Evolutionary conservation across 257 asterid genomes (phyloP).

Genomic region (Scutellaria galericulata): DNA sequence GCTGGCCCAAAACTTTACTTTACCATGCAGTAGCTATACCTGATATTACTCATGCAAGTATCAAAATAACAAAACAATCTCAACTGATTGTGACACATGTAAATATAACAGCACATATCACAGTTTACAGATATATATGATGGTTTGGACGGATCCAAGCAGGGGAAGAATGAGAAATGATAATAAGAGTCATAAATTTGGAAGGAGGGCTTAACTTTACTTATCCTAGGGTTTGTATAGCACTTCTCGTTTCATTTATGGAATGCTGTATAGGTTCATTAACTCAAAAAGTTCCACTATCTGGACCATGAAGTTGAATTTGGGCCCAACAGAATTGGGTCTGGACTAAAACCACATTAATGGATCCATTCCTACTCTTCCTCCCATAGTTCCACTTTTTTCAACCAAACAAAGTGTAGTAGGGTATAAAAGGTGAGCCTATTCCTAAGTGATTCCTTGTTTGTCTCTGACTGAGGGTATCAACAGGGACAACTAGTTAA

Average conservation of each 20-base stretch:
- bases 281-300: not conserved
- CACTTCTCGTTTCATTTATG: not conserved
- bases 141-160: conserved; percentile 5
- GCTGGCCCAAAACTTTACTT: conserved; percentile 11
- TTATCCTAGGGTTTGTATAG: not conserved
- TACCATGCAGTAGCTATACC: not conserved
- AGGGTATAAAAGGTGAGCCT: not conserved
- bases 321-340: not conserved
- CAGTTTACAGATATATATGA: conserved; percentile 6
- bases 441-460: not conserved
- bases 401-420: not conserved
- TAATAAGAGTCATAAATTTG: not conserved
- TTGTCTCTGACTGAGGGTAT: not conserved
- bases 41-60: not conserved
- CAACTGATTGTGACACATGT: not conserved
- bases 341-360: not conserved
- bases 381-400: not conserved
- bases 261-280: not conserved
- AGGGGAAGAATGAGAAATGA: not conserved
- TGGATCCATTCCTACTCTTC: not conserved
- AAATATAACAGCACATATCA: not conserved
- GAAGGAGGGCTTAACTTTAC: not conserved
- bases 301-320: not conserved
- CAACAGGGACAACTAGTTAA: not conserved
- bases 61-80: not conserved